Conservation (phyloP, 768 basidiomycete genomes). For the Cubamyces lactineus region DNA sequence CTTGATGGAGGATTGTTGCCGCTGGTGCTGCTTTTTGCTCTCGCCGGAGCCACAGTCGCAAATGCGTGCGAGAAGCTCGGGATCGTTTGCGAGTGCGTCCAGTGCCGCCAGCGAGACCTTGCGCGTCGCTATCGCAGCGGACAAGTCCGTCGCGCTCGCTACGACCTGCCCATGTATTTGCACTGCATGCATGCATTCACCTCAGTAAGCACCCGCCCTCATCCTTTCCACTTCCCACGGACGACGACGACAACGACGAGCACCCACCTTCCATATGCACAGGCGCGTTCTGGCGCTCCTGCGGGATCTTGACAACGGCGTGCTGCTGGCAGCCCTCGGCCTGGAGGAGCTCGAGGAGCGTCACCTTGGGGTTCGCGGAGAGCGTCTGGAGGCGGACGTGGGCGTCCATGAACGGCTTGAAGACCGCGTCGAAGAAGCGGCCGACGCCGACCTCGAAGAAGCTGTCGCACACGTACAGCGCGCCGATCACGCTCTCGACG, state of each 20-base stretch:
- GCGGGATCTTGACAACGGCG: slow-evolving; percentile 52
- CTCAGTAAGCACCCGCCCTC: neutral
- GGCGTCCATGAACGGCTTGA: slow-evolving; percentile 79
- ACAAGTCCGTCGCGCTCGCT: slow-evolving; percentile 57
- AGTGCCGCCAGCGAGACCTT: slow-evolving; percentile 66
- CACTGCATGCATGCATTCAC: slow-evolving; percentile 49
- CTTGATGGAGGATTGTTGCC: slow-evolving; percentile 30
- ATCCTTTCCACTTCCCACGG: neutral
- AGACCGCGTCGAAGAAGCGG: slow-evolving; percentile 63
- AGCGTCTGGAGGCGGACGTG: slow-evolving; percentile 75
- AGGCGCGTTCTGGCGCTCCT: slow-evolving; percentile 31
- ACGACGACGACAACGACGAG: neutral
- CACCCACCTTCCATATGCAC: slow-evolving; percentile 57
- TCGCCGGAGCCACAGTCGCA: slow-evolving; percentile 59
- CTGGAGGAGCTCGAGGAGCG: slow-evolving; percentile 74
- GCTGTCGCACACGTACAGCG: slow-evolving; percentile 75
- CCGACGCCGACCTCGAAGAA: slow-evolving; percentile 65
- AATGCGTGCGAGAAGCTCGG: slow-evolving; percentile 59
- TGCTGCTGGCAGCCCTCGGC: slow-evolving; percentile 72
- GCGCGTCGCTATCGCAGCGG: slow-evolving; percentile 58
- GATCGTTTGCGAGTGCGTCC: slow-evolving; percentile 67
- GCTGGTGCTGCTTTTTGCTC: neutral
- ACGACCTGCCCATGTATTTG: slow-evolving; percentile 68
- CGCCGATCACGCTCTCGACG: slow-evolving; percentile 79
- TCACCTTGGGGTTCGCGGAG: slow-evolving; percentile 76